A percentile compares a stretch with the other conserved stretches of the same genome.
Conservation (phyloP, 2,329 filamentous ascomycete genomes). For the Beauveria scarabaeidicola region DNA sequence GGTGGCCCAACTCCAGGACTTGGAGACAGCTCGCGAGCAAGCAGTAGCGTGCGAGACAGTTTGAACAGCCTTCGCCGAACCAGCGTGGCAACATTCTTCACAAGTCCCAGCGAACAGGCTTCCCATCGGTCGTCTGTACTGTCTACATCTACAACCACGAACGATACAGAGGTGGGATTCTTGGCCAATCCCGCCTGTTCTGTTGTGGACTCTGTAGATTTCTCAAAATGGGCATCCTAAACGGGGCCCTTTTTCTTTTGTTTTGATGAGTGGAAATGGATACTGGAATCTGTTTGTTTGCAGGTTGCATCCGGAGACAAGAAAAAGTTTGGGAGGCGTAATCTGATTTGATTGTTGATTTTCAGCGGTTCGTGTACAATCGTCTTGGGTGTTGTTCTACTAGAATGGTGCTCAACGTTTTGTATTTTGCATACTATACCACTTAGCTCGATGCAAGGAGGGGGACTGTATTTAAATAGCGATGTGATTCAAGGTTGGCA, state of each 20-base stretch:
- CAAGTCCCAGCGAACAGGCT: conserved; percentile 44
- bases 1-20: conserved; percentile 13
- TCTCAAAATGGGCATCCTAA: conserved; percentile 39
- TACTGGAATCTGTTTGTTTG: neutral
- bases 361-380: conserved; percentile 5
- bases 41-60: conserved; percentile 49
- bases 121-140: conserved; percentile 53
- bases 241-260: neutral
- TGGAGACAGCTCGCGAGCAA: conserved; percentile 30
- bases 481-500: neutral
- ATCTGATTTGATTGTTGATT: conserved; percentile 4
- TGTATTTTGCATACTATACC: conserved; percentile 11
- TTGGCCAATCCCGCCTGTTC: conserved; percentile 20
- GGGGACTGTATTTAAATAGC: neutral
- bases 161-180: conserved; percentile 43
- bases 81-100: conserved; percentile 59
- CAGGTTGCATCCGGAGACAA: neutral
- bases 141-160: conserved; percentile 43
- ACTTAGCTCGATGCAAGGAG: neutral
- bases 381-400: neutral
- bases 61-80: conserved; percentile 51
- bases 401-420: conserved; percentile 3
- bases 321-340: conserved; percentile 10
- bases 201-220: conserved; percentile 40
- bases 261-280: neutral